phyloP scores from a whole-genome alignment of 1,284 basidiomycete genomes.

The Ustilago vetiveriae region DNA sequence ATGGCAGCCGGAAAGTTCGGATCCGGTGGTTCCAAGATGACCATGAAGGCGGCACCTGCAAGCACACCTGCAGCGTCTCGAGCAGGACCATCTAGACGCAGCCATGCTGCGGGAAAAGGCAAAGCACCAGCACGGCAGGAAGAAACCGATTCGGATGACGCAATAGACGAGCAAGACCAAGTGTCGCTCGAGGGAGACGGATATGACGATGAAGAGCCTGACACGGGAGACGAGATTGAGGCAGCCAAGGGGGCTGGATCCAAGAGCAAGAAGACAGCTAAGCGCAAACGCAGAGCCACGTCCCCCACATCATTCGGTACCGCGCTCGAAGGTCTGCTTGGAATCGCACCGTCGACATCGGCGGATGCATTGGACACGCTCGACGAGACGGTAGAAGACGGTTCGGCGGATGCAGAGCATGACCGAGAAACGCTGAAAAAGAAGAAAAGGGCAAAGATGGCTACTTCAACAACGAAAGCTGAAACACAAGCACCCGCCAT shows the following conservation, averaged over 20 bases:
- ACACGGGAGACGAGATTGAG: constrained; percentile 59
- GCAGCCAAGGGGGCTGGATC: constrained; percentile 43
- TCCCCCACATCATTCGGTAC: constrained; percentile 62
- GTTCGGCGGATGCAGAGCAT: constrained; percentile 9
- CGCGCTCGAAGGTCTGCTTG: constrained; percentile 57
- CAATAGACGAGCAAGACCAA: constrained; percentile 24
- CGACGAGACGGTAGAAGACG: constrained; percentile 7
- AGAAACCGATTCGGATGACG: constrained; percentile 18
- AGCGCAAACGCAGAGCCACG: constrained; percentile 62
- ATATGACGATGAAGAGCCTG: constrained; percentile 42
- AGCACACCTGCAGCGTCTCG: constrained; percentile 10
- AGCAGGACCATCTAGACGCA: constrained; percentile 14
- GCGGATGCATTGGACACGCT: constrained; percentile 19
- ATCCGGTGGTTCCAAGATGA: constrained; percentile 46
- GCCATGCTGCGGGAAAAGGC: constrained; percentile 8
- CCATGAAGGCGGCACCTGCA: constrained; percentile 23
- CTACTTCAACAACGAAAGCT: not conserved
- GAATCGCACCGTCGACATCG: constrained; percentile 27
- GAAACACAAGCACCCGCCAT: constrained; percentile 43
- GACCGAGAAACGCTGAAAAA: not conserved
- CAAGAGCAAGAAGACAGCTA: constrained; percentile 60
- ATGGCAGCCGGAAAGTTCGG: constrained; percentile 39
- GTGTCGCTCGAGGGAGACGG: constrained; percentile 28
- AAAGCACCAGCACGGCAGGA: constrained; percentile 13
- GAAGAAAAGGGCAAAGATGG: constrained; percentile 14